phyloP scores from a whole-genome alignment of 129 eudicot species.

The Escallonia rubra region DNA sequence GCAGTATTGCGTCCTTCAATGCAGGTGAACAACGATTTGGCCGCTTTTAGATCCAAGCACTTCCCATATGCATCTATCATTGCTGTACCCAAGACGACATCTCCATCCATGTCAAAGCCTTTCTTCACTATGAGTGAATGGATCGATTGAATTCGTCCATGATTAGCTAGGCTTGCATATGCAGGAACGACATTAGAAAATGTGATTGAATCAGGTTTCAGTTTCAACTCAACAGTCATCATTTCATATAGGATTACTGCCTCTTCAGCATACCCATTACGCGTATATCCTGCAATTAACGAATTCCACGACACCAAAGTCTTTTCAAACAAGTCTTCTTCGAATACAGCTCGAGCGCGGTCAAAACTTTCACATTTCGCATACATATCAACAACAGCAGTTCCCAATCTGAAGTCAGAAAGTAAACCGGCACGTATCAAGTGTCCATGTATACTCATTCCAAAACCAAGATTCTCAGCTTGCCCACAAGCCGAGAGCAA shows the following conservation, averaged over 20 bases:
- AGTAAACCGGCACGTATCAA: conserved; percentile 25
- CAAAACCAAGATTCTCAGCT: conserved; percentile 21
- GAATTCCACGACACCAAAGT: conserved; percentile 41
- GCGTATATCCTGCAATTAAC: conserved; percentile 30
- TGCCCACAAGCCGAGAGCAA: conserved; percentile 21
- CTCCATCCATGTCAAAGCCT: conserved; percentile 22
- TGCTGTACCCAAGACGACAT: conserved; percentile 35
- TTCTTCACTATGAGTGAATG: conserved; percentile 29
- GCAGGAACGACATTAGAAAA: conserved; percentile 38
- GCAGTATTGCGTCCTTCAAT: conserved; percentile 21
- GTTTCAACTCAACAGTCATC: conserved; percentile 14
- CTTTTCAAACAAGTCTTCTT: conserved; percentile 24
- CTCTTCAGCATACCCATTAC: conserved; percentile 24
- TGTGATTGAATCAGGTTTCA: conserved; percentile 40
- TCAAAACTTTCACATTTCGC: conserved; percentile 39
- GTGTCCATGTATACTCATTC: conserved; percentile 37
- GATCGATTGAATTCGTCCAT: conserved; percentile 17
- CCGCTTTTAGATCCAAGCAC: conserved; percentile 36
- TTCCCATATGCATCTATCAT: conserved; percentile 46
- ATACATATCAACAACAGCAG: conserved; percentile 39
- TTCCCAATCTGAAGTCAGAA: conserved; percentile 32
- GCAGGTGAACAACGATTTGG: conserved; percentile 24
- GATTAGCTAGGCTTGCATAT: conserved; percentile 25
- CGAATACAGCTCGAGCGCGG: conserved; percentile 23
- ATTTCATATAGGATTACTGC: conserved; percentile 30